Percentiles rank a stretch among this genome's conserved stretches.
Conservation (phyloP, 2,329 filamentous ascomycete genomes). For the Colletotrichum phormii region DNA sequence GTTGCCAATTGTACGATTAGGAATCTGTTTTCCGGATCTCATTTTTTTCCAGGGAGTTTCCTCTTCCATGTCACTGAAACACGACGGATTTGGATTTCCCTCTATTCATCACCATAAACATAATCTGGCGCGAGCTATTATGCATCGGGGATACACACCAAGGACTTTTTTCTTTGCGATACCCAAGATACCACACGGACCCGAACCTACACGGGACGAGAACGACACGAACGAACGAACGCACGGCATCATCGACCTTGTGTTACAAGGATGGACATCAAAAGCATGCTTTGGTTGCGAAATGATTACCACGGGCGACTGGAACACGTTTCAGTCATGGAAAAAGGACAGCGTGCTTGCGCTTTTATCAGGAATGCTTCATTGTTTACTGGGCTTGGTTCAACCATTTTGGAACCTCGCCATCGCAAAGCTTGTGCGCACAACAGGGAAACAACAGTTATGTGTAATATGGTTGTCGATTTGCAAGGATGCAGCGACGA, state of each 20-base stretch:
- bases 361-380: conserved; percentile 19
- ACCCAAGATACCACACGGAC: conserved; percentile 36
- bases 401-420: neutral
- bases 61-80: conserved; percentile 23
- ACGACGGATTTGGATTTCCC: conserved; percentile 33
- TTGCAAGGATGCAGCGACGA: neutral
- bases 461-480: conserved; percentile 8
- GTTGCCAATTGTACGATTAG: conserved; percentile 37
- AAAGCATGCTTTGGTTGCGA: conserved; percentile 35
- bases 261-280: conserved; percentile 23
- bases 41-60: conserved; percentile 29
- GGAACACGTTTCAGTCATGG: conserved; percentile 25
- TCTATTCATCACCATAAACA: conserved; percentile 35
- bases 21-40: conserved; percentile 32
- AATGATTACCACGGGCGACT: conserved; percentile 14
- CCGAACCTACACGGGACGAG: conserved; percentile 20
- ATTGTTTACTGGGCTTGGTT: neutral
- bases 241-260: conserved; percentile 26
- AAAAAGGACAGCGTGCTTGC: conserved; percentile 1
- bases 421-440: neutral
- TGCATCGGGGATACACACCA: conserved; percentile 35
- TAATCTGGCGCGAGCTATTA: conserved; percentile 38
- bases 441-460: conserved; percentile 6
- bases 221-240: conserved; percentile 36
- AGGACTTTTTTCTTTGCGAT: conserved; percentile 38